These are phyloP conservation scores for Neckera pumila DNA, from an alignment of 225 moss, liverwort and hornwort species.

Conservation along the genomic window DNA sequence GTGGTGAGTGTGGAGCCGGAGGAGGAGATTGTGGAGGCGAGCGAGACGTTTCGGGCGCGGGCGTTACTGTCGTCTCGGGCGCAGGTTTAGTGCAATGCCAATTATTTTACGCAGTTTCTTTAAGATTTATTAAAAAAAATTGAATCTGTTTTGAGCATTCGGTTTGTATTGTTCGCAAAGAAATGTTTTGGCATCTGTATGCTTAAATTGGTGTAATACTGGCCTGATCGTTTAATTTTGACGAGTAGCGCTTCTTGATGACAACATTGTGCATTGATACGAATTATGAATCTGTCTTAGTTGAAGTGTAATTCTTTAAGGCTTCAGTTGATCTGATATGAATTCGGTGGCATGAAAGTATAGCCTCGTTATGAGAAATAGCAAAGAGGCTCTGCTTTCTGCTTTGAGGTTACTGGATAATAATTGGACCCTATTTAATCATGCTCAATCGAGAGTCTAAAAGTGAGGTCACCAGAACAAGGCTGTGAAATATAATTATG, in stretches of 20 bases:
- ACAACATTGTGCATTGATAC: background rate
- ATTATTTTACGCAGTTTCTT: background rate
- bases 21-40: constrained; percentile 11
- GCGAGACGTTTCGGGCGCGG: constrained; percentile 9
- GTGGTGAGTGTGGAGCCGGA: background rate
- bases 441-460: background rate
- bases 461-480: background rate
- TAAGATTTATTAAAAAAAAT: background rate
- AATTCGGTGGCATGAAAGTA: background rate
- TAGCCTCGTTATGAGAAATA: background rate
- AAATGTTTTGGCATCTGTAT: background rate
- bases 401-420: background rate
- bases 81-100: constrained; percentile 6
- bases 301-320: background rate
- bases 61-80: constrained; percentile 25
- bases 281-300: background rate
- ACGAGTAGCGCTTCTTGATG: background rate
- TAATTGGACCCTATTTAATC: background rate
- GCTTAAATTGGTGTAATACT: background rate
- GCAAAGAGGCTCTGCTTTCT: background rate
- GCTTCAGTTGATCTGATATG: background rate
- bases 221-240: background rate
- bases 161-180: background rate
- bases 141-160: background rate
- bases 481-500: background rate